These are phyloP conservation scores for Funneliformis geosporum DNA, from an alignment of 192 early-diverging fungal genomes.

Conservation along the genomic window DNA sequence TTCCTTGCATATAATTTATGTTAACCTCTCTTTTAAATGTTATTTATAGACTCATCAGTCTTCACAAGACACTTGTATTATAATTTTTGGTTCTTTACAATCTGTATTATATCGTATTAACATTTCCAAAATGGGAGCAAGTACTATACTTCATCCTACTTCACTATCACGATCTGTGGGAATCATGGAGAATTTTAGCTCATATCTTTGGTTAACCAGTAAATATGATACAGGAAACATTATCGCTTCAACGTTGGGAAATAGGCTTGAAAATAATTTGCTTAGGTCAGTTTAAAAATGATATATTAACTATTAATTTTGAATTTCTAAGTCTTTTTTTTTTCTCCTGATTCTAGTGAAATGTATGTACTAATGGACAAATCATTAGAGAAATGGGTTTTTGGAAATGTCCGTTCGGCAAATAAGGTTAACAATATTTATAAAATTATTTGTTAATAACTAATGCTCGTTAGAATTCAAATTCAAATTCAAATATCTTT, in stretches of 20 bases:
- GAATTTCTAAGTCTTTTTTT: neutral
- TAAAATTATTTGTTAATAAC: neutral
- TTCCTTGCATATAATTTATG: too few relatives aligned
- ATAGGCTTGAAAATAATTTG: conserved; percentile 1
- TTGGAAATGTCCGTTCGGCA: neutral
- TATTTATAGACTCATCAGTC: conserved; percentile 13
- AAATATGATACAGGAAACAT: neutral
- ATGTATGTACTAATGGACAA: conserved; percentile 13
- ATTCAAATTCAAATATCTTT: neutral
- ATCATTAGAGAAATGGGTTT: conserved; percentile 14
- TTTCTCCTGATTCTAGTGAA: neutral
- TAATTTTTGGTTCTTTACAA: conserved; percentile 16
- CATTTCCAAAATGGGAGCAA: neutral
- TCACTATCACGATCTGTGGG: neutral
- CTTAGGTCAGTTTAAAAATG: neutral
- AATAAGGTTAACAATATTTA: conserved; percentile 13
- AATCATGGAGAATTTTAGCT: conserved; percentile 4
- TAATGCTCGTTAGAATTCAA: neutral
- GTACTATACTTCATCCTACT: conserved; percentile 1
- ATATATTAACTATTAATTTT: neutral
- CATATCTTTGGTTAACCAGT: conserved; percentile 4
- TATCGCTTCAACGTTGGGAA: conserved; percentile 21
- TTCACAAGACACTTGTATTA: conserved; percentile 3
- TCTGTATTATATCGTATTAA: conserved; percentile 8
- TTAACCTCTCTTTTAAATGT: neutral